These are phyloP conservation scores for Suillus spraguei DNA, from an alignment of 768 basidiomycete genomes.

Conservation along the genomic window DNA sequence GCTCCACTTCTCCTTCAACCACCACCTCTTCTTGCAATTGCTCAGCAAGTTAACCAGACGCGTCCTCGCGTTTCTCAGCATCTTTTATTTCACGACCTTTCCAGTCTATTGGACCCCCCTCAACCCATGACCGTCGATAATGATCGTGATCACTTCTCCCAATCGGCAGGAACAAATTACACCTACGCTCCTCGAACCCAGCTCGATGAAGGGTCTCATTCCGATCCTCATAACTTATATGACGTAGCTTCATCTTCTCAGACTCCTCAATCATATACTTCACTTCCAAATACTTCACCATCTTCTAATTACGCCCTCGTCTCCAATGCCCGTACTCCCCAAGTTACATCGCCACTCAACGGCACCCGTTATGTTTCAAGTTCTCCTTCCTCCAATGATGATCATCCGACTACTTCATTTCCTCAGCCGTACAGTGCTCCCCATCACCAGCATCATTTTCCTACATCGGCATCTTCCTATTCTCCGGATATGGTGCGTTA, in stretches of 20 bases:
- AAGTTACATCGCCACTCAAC: slow-evolving; percentile 13
- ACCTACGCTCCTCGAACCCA: slow-evolving; percentile 34
- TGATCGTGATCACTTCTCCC: slow-evolving; percentile 31
- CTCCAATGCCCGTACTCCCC: slow-evolving; percentile 22
- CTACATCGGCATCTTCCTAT: slow-evolving; percentile 43
- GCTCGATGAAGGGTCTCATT: slow-evolving; percentile 34
- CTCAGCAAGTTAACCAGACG: slow-evolving; percentile 1
- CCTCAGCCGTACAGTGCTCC: slow-evolving; percentile 45
- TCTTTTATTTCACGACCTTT: slow-evolving; percentile 28
- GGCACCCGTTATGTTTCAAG: slow-evolving; percentile 33
- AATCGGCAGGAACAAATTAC: slow-evolving; percentile 39
- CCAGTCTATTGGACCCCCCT: slow-evolving; percentile 26
- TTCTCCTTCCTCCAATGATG: slow-evolving; percentile 48
- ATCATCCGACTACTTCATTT: slow-evolving; percentile 40
- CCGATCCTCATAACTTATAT: slow-evolving; percentile 37
- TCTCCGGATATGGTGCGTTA: slow-evolving; percentile 42
- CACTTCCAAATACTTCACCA: slow-evolving; percentile 20
- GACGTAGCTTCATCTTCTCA: slow-evolving; percentile 23
- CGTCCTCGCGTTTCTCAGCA: slow-evolving; percentile 18
- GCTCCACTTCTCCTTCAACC: slow-evolving; percentile 30
- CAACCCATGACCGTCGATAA: slow-evolving; percentile 40
- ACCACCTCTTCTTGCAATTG: slow-evolving; percentile 24
- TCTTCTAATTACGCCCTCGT: slow-evolving; percentile 21
- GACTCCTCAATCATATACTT: slow-evolving; percentile 17
- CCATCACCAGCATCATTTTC: slow-evolving; percentile 47